phyloP scores from a whole-genome alignment of 1,284 basidiomycete species.

The Ceratobasidium sp. region DNA sequence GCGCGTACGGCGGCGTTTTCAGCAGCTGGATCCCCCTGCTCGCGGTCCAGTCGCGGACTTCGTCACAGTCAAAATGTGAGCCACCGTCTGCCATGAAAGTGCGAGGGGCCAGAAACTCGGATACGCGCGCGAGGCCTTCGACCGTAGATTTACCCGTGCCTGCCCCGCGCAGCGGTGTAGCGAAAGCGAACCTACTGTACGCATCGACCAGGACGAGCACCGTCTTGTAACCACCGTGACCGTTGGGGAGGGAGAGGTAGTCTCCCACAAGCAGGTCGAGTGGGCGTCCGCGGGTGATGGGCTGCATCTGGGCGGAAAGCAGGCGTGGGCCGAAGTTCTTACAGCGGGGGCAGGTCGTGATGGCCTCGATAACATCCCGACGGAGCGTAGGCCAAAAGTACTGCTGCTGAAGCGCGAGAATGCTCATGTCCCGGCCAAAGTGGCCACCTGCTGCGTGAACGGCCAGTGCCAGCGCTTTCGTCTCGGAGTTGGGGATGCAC shows the following conservation, averaged over 20 bases:
- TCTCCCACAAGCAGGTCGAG: constrained; percentile 42
- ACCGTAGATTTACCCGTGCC: constrained; percentile 41
- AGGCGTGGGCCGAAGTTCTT: constrained; percentile 44
- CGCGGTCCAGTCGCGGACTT: constrained; percentile 55
- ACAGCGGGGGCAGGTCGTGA: constrained; percentile 44
- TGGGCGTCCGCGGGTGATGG: constrained; percentile 30
- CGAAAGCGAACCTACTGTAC: constrained; percentile 55
- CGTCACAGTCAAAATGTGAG: constrained; percentile 58
- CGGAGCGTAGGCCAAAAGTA: constrained; percentile 44
- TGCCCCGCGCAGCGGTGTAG: constrained; percentile 46
- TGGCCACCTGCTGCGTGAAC: constrained; percentile 34
- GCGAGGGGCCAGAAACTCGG: constrained; percentile 50
- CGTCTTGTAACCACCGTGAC: constrained; percentile 25
- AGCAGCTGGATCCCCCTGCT: constrained; percentile 48
- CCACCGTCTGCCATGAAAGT: constrained; percentile 60
- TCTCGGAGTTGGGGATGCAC: constrained; percentile 52
- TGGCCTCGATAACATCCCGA: constrained; percentile 25
- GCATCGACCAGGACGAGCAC: constrained; percentile 53
- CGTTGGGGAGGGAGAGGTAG: constrained; percentile 37
- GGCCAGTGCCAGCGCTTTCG: not conserved
- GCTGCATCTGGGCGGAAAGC: constrained; percentile 14
- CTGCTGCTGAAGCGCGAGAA: not conserved
- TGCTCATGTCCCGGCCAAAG: constrained; percentile 27
- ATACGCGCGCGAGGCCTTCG: not conserved
- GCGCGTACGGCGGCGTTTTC: constrained; percentile 58